Base-by-base conservation (phyloP, 352 stramenopile genomes). In the Globisporangium viniferum region DNA sequence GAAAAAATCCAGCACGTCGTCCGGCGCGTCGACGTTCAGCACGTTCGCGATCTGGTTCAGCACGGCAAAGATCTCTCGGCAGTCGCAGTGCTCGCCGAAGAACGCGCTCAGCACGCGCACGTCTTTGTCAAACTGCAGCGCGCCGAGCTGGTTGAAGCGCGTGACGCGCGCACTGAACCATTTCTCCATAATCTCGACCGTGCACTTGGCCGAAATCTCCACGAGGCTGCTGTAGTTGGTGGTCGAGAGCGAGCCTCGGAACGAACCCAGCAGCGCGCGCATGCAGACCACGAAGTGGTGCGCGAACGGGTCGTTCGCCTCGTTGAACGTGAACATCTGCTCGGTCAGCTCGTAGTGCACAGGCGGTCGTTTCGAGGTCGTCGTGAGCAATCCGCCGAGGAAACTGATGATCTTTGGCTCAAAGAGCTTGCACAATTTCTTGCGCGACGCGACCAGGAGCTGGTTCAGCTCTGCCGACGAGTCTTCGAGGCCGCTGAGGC, bases 41-140 rank as follows among this genome's bases (percentile, higher is more conserved):
- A 96, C 86, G 44, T 77, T 79, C 18, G 82, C 79, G 39, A 84
- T 84, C 71, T 96, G 89, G 35, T 75, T 80, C 44, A 96, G 74
- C 56, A 61, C 57, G 0, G 81, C 82, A 57, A 96, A 93, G 8
- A 71, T 67, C 41, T 83, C 74, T 59, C 82, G 82, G 48, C 82
- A 75, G 62, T 92, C 75, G 67, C 82, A 79, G 7, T 64, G 67
- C 31, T 82, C 76, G 48, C 76, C 72, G 60, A 96, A 90, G 73
- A 91, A 91, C 12, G 69, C 80, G 27, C 61, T 82, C 12, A 96
- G 68, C 49, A 93, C 77, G 57, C 89, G 87, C 59, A 96, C 36
- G 65, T 96, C 89, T 67, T 96, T 96, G 70, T 96, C 89, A 22
- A 95, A 90, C 60, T 96, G 89, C 3, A 96, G 72, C 24, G 89